Percentiles rank a stretch among this genome's conserved stretches.
Evolutionary conservation across 495 filamentous ascomycete species (phyloP).

Genomic region (Neurospora sp.): DNA sequence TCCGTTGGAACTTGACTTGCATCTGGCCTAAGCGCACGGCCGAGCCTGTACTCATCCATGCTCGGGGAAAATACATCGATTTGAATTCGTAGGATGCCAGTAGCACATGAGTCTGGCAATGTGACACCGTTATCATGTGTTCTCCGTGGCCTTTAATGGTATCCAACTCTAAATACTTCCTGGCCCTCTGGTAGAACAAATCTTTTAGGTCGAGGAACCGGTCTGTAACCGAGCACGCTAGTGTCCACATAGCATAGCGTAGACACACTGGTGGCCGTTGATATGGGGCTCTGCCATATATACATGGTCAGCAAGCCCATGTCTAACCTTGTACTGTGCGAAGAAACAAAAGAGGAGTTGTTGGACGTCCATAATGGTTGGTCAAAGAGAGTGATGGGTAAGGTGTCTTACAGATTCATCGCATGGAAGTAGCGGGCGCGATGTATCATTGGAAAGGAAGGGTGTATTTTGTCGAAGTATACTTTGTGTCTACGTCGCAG

Average conservation of each 20-base stretch:
- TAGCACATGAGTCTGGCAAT: conserved; percentile 75
- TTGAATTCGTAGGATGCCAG: conserved; percentile 85
- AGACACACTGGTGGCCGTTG: conserved; percentile 81
- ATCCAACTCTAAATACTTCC: conserved; percentile 82
- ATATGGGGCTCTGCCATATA: conserved; percentile 48
- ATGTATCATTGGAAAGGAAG: conserved; percentile 79
- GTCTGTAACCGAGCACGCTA: conserved; percentile 73
- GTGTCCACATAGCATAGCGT: conserved; percentile 89
- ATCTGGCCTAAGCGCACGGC: conserved; percentile 71
- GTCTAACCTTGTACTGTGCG: not conserved
- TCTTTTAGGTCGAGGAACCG: conserved; percentile 68
- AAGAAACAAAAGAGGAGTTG: not conserved
- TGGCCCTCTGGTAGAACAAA: conserved; percentile 76
- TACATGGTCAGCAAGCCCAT: conserved; percentile 11
- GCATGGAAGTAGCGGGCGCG: conserved; percentile 74
- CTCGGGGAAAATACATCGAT: conserved; percentile 94
- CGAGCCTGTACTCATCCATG: conserved; percentile 85
- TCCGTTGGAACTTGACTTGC: conserved; percentile 24
- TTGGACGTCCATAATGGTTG: not conserved
- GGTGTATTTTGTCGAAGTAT: conserved; percentile 86
- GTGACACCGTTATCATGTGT: conserved; percentile 66
- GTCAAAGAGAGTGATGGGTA: not conserved
- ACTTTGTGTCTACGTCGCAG: conserved; percentile 54
- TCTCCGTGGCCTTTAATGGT: conserved; percentile 94
- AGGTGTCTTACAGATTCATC: conserved; percentile 54